These are phyloP conservation scores for Pythium oligandrum DNA, from an alignment of 352 stramenopile genomes.

Conservation along the genomic window DNA sequence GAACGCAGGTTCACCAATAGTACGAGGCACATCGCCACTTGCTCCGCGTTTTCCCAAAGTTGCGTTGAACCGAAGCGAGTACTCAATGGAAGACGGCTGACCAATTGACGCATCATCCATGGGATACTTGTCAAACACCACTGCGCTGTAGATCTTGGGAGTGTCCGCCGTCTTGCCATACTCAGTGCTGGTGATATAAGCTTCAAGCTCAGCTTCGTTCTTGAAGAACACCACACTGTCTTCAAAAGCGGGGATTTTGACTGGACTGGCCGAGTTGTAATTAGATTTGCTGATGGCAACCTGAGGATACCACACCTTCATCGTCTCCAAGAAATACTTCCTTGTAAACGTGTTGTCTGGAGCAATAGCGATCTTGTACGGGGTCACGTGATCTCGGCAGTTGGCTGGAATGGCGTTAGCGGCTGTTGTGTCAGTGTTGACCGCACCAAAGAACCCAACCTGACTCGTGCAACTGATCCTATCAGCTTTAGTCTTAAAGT, in stretches of 20 bases:
- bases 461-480: conserved; percentile 18
- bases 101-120: conserved; percentile 33
- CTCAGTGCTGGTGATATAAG: conserved; percentile 27
- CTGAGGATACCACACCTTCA: conserved; percentile 50
- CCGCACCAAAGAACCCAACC: conserved; percentile 27
- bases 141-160: conserved; percentile 48
- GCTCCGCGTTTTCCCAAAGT: conserved; percentile 23
- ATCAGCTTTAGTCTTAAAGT: no score
- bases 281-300: conserved; percentile 20
- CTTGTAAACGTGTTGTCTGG: conserved; percentile 56
- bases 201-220: conserved; percentile 31
- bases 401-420: conserved; percentile 24
- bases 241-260: conserved; percentile 43
- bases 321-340: conserved; percentile 54
- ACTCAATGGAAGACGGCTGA: conserved; percentile 42
- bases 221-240: conserved; percentile 67
- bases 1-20: conserved; percentile 38
- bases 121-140: conserved; percentile 58
- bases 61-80: conserved; percentile 62
- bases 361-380: conserved; percentile 49
- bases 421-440: conserved; percentile 32
- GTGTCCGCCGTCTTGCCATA: conserved; percentile 44
- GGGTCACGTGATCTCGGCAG: conserved; percentile 27
- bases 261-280: conserved; percentile 9
- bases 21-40: conserved; percentile 30